Evolutionary conservation across 176 grass and related monocot genomes (phyloP).

Genomic region (Elymus sibiricus): DNA sequence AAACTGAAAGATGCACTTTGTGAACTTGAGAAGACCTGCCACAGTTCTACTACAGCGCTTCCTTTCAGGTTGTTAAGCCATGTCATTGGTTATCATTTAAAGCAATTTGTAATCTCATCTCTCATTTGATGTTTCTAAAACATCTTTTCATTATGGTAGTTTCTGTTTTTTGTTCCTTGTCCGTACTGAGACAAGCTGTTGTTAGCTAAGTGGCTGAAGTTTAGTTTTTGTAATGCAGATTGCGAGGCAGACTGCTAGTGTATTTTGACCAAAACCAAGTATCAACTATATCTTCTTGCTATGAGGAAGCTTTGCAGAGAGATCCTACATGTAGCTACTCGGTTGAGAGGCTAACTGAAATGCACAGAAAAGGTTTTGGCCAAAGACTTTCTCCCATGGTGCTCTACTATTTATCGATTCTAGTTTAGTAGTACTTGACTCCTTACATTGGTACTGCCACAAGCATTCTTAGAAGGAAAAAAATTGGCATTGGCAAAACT

Average conservation of each 20-base stretch:
- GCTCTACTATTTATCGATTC: slow-evolving; percentile 18
- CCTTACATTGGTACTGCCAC: neutral
- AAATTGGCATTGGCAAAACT: neutral
- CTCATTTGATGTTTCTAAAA: neutral
- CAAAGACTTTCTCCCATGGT: neutral
- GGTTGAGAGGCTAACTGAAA: slow-evolving; percentile 61
- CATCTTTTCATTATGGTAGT: slow-evolving; percentile 1
- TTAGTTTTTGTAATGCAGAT: slow-evolving; percentile 29
- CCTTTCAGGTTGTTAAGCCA: slow-evolving; percentile 57
- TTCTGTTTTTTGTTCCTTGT: neutral
- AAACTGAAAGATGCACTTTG: slow-evolving; percentile 49
- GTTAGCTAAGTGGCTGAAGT: neutral
- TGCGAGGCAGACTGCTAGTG: slow-evolving; percentile 64
- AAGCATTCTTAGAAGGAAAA: neutral
- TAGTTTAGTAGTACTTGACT: neutral
- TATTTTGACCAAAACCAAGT: slow-evolving; percentile 46
- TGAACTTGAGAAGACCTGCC: slow-evolving; percentile 56
- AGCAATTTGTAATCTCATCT: neutral
- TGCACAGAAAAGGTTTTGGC: slow-evolving; percentile 60
- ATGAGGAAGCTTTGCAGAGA: slow-evolving; percentile 63
- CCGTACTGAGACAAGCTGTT: neutral
- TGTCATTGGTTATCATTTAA: slow-evolving; percentile 9
- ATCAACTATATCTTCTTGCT: slow-evolving; percentile 55
- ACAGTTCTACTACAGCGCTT: slow-evolving; percentile 33
- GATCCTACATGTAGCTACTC: slow-evolving; percentile 57